Conservation (phyloP, 768 basidiomycete genomes). For the Dioszegia hungarica region DNA sequence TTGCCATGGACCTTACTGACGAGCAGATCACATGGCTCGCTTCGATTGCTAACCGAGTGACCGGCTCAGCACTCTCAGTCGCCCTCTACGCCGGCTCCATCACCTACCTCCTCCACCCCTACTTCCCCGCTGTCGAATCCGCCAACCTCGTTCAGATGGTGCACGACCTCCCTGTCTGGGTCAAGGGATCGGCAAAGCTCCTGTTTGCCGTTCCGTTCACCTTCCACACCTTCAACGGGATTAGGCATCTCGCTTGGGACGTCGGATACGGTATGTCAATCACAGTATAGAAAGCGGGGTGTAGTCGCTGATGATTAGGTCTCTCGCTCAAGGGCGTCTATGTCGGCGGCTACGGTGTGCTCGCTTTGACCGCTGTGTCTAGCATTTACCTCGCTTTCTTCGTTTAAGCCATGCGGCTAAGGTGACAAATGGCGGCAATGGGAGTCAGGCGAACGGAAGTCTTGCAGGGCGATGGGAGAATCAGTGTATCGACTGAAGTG, state of each 20-base stretch:
- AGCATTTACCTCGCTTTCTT: slow-evolving; percentile 65
- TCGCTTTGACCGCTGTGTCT: slow-evolving; percentile 70
- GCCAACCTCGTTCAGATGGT: slow-evolving; percentile 69
- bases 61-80: slow-evolving; percentile 72
- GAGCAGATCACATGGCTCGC: slow-evolving; percentile 81
- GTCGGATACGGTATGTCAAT: slow-evolving; percentile 69
- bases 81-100: slow-evolving; percentile 78
- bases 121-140: slow-evolving; percentile 62
- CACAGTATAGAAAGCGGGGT: too few relatives aligned
- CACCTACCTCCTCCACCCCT: slow-evolving; percentile 76
- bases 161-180: slow-evolving; percentile 64
- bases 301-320: slow-evolving; percentile 55
- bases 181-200: slow-evolving; percentile 71
- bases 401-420: slow-evolving; percentile 15
- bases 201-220: slow-evolving; percentile 80
- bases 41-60: slow-evolving; percentile 82
- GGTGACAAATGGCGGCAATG: not conserved
- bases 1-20: not conserved
- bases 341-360: slow-evolving; percentile 71
- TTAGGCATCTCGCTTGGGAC: slow-evolving; percentile 90
- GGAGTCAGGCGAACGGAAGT: not conserved
- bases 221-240: slow-evolving; percentile 83
- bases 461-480: not conserved
- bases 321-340: slow-evolving; percentile 75
- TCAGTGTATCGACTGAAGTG: too few relatives aligned